Conservation (phyloP, 306 rosid genomes). For the Medicago ruthenica region DNA sequence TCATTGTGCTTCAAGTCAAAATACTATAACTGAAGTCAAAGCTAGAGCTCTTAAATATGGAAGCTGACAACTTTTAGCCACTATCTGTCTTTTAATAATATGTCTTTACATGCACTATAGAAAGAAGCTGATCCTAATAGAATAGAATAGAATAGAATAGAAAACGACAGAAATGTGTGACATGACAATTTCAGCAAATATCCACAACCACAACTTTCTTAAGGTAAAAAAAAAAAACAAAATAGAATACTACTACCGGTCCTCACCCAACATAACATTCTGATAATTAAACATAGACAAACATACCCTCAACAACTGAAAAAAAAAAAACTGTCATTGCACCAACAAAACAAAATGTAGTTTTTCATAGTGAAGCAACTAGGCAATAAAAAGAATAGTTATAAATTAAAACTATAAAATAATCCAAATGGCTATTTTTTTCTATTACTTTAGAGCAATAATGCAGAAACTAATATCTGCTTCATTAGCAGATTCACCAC, state of each 20-base stretch:
- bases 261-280: constrained; percentile 42
- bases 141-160: not conserved
- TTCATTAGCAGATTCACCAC: constrained; percentile 21
- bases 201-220: constrained; percentile 70
- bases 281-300: not conserved
- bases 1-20: constrained; percentile 59
- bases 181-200: constrained; percentile 43
- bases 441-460: constrained; percentile 33
- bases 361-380: too few species aligned
- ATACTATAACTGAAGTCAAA: constrained; percentile 39
- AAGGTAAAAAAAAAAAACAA: not conserved
- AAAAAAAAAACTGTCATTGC: not conserved
- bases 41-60: constrained; percentile 53
- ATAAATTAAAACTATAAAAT: not conserved
- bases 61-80: constrained; percentile 46
- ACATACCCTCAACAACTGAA: not conserved
- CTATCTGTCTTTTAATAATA: constrained; percentile 1
- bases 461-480: constrained; percentile 32
- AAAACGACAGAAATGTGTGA: constrained; percentile 25
- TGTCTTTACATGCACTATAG: not conserved
- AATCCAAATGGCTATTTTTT: constrained; percentile 25
- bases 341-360: too few species aligned
- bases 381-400: too few species aligned
- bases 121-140: not conserved
- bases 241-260: constrained; percentile 52